Evolutionary conservation across 179 eudicot species (phyloP).

Genomic region (Drosera spatulata): DNA sequence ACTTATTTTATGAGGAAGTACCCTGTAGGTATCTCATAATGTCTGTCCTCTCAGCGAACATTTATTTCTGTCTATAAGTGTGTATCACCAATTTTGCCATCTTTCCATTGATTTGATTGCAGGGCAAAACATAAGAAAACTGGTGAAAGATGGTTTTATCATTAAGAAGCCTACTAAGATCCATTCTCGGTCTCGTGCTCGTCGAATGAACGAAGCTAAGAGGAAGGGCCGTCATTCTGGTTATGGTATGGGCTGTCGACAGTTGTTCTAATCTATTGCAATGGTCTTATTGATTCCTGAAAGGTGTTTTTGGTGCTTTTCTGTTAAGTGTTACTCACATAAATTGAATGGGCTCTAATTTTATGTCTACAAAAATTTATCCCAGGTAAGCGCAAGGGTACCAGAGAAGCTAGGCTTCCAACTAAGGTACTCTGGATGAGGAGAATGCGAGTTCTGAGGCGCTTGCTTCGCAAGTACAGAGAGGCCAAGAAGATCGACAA

Average conservation of each 20-base stretch:
- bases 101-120: not conserved
- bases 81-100: not conserved
- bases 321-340: not conserved
- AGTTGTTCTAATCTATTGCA: too few relatives aligned
- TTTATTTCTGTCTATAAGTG: too few relatives aligned
- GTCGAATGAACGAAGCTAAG: constrained; percentile 26
- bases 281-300: not conserved
- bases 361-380: not conserved
- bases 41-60: too few relatives aligned
- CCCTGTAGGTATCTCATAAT: too few relatives aligned
- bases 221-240: constrained; percentile 53
- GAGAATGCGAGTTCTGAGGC: constrained; percentile 39
- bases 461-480: constrained; percentile 33
- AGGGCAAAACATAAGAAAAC: constrained; percentile 29
- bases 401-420: constrained; percentile 37
- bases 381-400: constrained; percentile 40
- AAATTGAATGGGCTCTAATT: not conserved
- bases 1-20: too few relatives aligned
- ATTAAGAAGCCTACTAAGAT: constrained; percentile 44
- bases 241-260: constrained; percentile 19
- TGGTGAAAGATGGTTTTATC: constrained; percentile 27
- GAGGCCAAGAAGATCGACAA: constrained; percentile 36
- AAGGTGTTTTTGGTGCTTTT: too few relatives aligned
- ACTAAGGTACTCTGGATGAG: constrained; percentile 40
- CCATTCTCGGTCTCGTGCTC: constrained; percentile 46